phyloP scores from a whole-genome alignment of 306 rosid species.

The Begonia peltatifolia region DNA sequence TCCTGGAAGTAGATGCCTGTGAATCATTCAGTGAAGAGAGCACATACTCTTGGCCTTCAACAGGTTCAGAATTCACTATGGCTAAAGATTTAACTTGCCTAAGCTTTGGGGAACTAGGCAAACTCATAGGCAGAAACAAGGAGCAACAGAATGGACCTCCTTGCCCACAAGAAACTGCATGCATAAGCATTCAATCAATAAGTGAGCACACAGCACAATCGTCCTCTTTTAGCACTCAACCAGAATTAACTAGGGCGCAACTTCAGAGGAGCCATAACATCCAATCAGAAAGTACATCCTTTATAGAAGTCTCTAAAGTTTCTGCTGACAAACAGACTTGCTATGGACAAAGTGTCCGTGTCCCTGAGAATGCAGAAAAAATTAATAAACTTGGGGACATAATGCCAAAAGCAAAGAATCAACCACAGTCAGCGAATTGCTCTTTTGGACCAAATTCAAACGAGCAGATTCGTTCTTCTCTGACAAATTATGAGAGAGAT shows the following conservation, averaged over 20 bases:
- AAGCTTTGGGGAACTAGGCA: constrained; percentile 15
- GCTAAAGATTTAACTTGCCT: constrained; percentile 17
- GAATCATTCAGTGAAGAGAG: constrained; percentile 40
- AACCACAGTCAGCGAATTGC: background rate
- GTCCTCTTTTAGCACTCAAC: constrained; percentile 16
- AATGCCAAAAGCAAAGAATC: background rate
- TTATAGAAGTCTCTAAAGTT: constrained; percentile 16
- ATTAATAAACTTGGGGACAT: constrained; percentile 3
- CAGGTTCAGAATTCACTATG: constrained; percentile 15
- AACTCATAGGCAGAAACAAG: too few species aligned
- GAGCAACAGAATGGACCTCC: constrained; percentile 16
- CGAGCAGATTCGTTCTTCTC: background rate
- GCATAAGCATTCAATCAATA: constrained; percentile 21
- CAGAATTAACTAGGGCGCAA: constrained; percentile 14
- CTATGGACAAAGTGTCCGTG: background rate
- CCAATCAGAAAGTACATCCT: constrained; percentile 18
- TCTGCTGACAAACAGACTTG: constrained; percentile 2
- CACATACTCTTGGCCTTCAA: constrained; percentile 35
- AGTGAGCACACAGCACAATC: constrained; percentile 20
- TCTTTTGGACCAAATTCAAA: constrained; percentile 1
- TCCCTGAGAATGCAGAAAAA: background rate
- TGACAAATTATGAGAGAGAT: constrained; percentile 1
- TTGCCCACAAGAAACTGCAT: constrained; percentile 20
- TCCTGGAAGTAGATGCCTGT: constrained; percentile 18
- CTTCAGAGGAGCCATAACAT: constrained; percentile 17